phyloP scores from a whole-genome alignment of 2,329 filamentous ascomycete genomes.

The Trichophyton rubrum region DNA sequence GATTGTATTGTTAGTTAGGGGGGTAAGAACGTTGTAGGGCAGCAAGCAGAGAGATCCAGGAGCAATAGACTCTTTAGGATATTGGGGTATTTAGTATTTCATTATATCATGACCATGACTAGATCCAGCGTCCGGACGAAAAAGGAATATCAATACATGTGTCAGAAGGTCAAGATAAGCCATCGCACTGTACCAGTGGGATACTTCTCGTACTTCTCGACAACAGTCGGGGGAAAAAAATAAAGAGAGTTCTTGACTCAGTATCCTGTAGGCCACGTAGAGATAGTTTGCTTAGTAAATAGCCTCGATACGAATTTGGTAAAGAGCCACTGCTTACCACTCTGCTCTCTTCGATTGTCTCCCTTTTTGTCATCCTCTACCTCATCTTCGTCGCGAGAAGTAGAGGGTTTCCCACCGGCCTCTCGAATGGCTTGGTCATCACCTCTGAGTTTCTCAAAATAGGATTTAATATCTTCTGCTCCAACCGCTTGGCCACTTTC shows the following conservation, averaged over 20 bases:
- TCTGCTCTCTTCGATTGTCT: constrained; percentile 34
- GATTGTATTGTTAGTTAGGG: background rate
- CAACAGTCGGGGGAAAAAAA: background rate
- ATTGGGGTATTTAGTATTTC: constrained; percentile 17
- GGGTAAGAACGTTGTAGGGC: background rate
- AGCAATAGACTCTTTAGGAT: background rate
- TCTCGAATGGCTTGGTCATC: constrained; percentile 52
- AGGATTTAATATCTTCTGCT: constrained; percentile 90
- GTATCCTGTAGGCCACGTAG: background rate
- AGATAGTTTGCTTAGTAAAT: background rate
- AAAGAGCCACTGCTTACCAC: constrained; percentile 5
- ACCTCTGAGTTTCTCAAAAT: constrained; percentile 87
- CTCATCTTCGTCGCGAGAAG: constrained; percentile 23
- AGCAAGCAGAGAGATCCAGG: background rate
- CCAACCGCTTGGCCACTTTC: constrained; percentile 79
- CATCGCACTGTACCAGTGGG: background rate
- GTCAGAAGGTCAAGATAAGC: background rate
- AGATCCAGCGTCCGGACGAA: background rate
- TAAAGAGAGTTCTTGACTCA: background rate
- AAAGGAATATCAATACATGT: background rate
- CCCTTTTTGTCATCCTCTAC: constrained; percentile 20
- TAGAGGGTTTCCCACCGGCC: constrained; percentile 25
- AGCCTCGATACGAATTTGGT: background rate
- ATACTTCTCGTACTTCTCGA: background rate
- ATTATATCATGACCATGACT: background rate